A percentile compares a stretch with the other conserved stretches of the same genome.
Evolutionary conservation across 1,284 basidiomycete genomes (phyloP).

Genomic region (Sporisorium scitamineum): DNA sequence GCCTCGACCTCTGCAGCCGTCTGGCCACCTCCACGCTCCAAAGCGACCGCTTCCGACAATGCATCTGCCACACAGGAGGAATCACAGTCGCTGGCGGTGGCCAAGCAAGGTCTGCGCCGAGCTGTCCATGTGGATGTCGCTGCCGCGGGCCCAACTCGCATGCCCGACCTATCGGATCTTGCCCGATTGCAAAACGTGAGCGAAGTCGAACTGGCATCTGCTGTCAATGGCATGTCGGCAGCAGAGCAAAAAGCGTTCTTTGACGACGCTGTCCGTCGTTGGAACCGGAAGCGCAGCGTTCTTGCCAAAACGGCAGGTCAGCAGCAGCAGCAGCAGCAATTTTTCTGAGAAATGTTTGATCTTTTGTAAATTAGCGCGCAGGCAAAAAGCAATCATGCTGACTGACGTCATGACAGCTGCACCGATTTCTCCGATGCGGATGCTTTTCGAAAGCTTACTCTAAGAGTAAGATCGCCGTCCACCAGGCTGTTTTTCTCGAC

Average conservation of each 20-base stretch:
- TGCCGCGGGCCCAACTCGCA: background rate
- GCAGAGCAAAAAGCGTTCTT: conserved; percentile 34
- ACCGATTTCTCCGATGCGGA: conserved; percentile 5
- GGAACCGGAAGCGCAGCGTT: conserved; percentile 22
- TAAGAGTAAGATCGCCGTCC: background rate
- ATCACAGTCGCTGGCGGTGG: conserved; percentile 25
- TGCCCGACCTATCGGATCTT: conserved; percentile 26
- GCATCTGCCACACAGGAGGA: conserved; percentile 16
- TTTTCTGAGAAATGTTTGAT: conserved; percentile 18
- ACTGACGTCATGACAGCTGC: conserved; percentile 42
- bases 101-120: conserved; percentile 20
- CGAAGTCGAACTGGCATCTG: conserved; percentile 30
- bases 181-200: conserved; percentile 25
- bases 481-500: background rate
- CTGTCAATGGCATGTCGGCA: conserved; percentile 30
- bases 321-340: conserved; percentile 19
- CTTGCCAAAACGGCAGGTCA: conserved; percentile 8
- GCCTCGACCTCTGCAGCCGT: background rate
- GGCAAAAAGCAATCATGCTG: background rate
- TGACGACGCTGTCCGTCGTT: conserved; percentile 26
- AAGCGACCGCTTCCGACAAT: background rate
- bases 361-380: background rate
- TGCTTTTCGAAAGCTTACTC: conserved; percentile 1
- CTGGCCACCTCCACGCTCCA: conserved; percentile 29
- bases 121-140: conserved; percentile 4